A percentile compares a stretch with the other conserved stretches of the same genome.
These are phyloP conservation scores for Hanseniaspora vineae DNA, from an alignment of 805 yeast species.

Conservation along the genomic window DNA sequence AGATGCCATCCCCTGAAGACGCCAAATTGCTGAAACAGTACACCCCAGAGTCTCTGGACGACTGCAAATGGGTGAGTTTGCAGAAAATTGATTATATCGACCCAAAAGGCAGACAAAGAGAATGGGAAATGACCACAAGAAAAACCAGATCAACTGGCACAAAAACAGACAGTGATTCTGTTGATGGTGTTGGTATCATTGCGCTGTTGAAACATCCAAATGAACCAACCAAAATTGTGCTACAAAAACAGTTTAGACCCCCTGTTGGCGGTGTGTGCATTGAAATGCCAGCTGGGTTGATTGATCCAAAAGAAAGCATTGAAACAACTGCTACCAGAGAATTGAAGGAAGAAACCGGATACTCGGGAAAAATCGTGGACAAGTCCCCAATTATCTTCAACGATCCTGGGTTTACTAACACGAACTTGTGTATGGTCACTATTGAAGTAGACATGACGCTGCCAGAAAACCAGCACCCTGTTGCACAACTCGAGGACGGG, in stretches of 20 bases:
- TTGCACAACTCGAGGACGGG: conserved; percentile 69
- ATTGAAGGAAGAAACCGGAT: conserved; percentile 86
- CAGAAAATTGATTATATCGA: conserved; percentile 58
- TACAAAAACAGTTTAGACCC: conserved; percentile 88
- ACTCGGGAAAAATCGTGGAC: conserved; percentile 43
- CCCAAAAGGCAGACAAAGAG: conserved; percentile 55
- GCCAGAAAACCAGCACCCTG: conserved; percentile 54
- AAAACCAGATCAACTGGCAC: conserved; percentile 53
- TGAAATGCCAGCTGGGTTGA: conserved; percentile 91
- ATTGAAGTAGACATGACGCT: conserved; percentile 62
- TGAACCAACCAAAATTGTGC: conserved; percentile 39
- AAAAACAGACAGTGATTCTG: conserved; percentile 23
- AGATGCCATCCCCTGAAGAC: conserved; percentile 18
- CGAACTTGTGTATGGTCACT: conserved; percentile 68
- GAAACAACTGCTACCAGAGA: conserved; percentile 80
- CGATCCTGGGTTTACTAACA: conserved; percentile 86
- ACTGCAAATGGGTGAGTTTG: conserved; percentile 57
- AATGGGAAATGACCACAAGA: conserved; percentile 87
- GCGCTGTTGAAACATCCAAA: conserved; percentile 47
- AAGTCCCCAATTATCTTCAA: conserved; percentile 42
- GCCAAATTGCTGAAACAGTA: conserved; percentile 22
- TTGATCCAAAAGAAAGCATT: conserved; percentile 71
- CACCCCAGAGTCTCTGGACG: conserved; percentile 24
- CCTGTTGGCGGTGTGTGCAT: conserved; percentile 81
- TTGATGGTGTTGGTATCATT: conserved; percentile 87